Base-by-base conservation (phyloP, 192 early-diverging fungal genomes). In the Martensiomyces pterosporus region DNA sequence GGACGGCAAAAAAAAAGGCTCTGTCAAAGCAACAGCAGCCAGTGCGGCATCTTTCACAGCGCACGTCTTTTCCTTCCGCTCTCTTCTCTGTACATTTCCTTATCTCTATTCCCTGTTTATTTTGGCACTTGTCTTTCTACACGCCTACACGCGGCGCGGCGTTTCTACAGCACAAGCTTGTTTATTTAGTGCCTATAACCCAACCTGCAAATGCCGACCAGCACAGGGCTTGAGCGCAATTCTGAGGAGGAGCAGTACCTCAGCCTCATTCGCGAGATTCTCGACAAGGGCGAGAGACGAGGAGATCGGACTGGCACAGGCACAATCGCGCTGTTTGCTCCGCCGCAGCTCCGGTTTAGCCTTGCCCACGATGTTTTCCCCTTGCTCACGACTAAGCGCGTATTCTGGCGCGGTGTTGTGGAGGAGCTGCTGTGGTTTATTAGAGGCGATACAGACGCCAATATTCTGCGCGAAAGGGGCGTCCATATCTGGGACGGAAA, bases 391-490 rank as follows among this genome's bases (percentile, higher is more conserved):
- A 95, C 94, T 9, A 99, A 99, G 67, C 84, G 91, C 36, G 93
- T 97, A 2, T 90, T 92, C 51, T 85, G 87, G 49, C 84, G 94
- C 26, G 85, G 83, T 4, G 89, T 99, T 0, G 81, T 86, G 23
- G 97, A 99, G 58, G 97, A 99, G 54, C 76, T 99, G 1, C 77
- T 97, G 32, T 99, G 93, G 87, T 99, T 99, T 67, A 80, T 99
- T 13, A 81, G 85, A 25, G 96, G 87, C 7, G 85, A 89, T 24
- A 97, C 94, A 15, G 87, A 95, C 52, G 78, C 82, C 12, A 73
- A 73, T 10, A 66, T 88, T n/a, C 67, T 99, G 23, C 67, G 76
- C 35, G 85, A 81, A 25, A 91, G 82, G 78, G 79, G 76, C 39
- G 63, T 91, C 44, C 77, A 87, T 36, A 91, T 91, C 39, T 90